phyloP scores from a whole-genome alignment of 2,329 filamentous ascomycete species.

The Aspergillus versicolor region DNA sequence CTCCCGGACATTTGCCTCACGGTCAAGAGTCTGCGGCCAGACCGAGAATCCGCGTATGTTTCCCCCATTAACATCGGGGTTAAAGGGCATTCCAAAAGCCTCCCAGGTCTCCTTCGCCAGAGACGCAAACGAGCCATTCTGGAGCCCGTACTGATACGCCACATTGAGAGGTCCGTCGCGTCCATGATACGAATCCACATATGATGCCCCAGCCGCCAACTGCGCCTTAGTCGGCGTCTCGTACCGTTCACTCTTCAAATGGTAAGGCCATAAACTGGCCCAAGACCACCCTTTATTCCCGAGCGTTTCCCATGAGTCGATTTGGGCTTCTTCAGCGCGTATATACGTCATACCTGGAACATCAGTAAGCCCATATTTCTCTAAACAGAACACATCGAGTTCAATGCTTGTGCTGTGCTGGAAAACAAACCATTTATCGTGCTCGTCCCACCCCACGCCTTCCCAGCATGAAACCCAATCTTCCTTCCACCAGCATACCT shows the following conservation, averaged over 20 bases:
- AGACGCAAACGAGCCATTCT: conserved; percentile 20
- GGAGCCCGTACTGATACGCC: conserved; percentile 17
- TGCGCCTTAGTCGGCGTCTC: conserved; percentile 20
- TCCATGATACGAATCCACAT: conserved; percentile 26
- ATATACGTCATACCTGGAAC: conserved; percentile 37
- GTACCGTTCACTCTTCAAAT: conserved; percentile 28
- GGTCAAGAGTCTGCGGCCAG: conserved; percentile 45
- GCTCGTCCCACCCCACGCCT: conserved; percentile 44
- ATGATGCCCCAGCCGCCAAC: conserved; percentile 24
- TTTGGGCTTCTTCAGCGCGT: conserved; percentile 35
- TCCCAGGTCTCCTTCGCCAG: conserved; percentile 37
- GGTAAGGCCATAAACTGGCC: conserved; percentile 30
- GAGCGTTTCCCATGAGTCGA: conserved; percentile 36
- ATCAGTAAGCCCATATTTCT: background rate
- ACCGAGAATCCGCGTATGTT: conserved; percentile 45
- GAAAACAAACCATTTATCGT: conserved; percentile 40
- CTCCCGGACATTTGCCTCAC: conserved; percentile 38
- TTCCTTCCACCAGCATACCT: conserved; percentile 31
- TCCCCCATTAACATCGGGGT: conserved; percentile 45
- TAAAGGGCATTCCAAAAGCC: conserved; percentile 37
- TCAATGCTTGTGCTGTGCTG: no score
- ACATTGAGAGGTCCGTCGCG: background rate
- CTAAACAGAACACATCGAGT: no score
- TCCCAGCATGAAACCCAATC: conserved; percentile 40
- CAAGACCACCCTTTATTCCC: conserved; percentile 34